phyloP scores from a whole-genome alignment of 768 basidiomycete species.

The Trametes cinnabarina region DNA sequence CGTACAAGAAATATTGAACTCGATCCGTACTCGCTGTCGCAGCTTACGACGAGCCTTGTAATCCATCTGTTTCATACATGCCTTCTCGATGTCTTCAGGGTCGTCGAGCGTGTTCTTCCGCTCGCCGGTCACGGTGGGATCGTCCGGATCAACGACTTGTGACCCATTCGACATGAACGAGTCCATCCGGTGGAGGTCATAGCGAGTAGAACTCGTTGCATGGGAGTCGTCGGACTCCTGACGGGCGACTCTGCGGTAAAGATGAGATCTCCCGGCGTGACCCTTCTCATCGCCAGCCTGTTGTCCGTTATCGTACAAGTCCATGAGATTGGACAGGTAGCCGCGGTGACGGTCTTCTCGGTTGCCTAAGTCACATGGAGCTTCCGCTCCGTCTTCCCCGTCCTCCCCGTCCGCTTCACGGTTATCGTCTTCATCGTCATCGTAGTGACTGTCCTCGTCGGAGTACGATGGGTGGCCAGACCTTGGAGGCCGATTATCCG shows the following conservation, averaged over 20 bases:
- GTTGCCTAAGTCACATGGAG: conserved; percentile 14
- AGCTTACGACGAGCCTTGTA: conserved; percentile 68
- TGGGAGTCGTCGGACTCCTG: conserved; percentile 25
- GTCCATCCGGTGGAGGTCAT: conserved; percentile 34
- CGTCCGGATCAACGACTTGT: conserved; percentile 65
- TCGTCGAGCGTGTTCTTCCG: conserved; percentile 50
- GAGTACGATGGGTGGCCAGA: conserved; percentile 23
- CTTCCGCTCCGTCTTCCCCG: conserved; percentile 18
- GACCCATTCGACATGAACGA: conserved; percentile 46
- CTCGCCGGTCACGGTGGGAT: conserved; percentile 65
- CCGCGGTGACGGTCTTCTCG: conserved; percentile 40
- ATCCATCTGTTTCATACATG: conserved; percentile 60
- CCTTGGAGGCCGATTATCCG: conserved; percentile 42
- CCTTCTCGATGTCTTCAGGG: conserved; percentile 59
- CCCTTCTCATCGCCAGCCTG: conserved; percentile 13
- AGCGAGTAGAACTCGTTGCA: not conserved
- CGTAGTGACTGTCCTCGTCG: conserved; percentile 22
- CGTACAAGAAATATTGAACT: conserved; percentile 73
- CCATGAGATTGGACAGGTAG: conserved; percentile 49
- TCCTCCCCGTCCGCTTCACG: conserved; percentile 37
- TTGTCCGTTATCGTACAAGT: conserved; percentile 45
- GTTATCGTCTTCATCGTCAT: conserved; percentile 25
- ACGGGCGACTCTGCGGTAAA: conserved; percentile 8
- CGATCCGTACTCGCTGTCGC: conserved; percentile 61
- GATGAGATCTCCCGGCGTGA: not conserved